Percentiles rank a stretch among this genome's conserved stretches.
Conservation (phyloP, 306 rosid genomes). For the Gleditsia sinensis region DNA sequence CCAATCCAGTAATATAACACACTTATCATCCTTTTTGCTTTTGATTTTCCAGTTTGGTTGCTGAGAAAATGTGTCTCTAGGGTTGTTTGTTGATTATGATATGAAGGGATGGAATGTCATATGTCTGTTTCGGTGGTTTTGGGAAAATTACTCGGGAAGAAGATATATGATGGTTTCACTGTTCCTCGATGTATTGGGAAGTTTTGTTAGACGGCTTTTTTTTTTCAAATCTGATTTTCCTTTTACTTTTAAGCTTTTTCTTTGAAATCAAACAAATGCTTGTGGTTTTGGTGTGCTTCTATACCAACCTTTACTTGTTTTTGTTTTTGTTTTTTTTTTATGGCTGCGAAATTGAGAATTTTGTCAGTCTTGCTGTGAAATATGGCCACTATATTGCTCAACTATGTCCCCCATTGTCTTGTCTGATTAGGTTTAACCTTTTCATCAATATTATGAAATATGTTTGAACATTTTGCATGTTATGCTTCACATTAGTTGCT, state of each 20-base stretch:
- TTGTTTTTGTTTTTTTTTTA: neutral
- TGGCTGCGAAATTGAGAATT: neutral
- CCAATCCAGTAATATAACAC: constrained; percentile 60
- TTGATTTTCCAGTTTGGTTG: constrained; percentile 8
- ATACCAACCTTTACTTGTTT: too few species aligned
- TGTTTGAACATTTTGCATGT: neutral
- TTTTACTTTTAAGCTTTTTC: neutral
- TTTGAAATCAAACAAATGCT: neutral
- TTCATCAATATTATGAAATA: neutral
- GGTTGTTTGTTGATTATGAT: neutral
- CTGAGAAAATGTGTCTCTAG: constrained; percentile 11
- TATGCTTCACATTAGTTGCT: neutral
- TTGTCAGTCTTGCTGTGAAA: neutral
- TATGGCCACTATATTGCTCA: too few species aligned
- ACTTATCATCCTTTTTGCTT: neutral
- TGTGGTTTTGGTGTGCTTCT: too few species aligned
- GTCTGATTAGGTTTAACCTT: too few species aligned
- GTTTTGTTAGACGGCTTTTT: neutral
- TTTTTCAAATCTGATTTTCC: neutral
- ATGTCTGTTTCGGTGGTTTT: neutral
- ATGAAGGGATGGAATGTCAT: neutral
- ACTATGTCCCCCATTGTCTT: too few species aligned
- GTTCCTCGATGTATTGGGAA: neutral
- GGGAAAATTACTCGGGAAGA: neutral
- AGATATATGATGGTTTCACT: neutral